Conservation (phyloP, 2,329 filamentous ascomycete genomes). For the Xylaria hypoxylon region DNA sequence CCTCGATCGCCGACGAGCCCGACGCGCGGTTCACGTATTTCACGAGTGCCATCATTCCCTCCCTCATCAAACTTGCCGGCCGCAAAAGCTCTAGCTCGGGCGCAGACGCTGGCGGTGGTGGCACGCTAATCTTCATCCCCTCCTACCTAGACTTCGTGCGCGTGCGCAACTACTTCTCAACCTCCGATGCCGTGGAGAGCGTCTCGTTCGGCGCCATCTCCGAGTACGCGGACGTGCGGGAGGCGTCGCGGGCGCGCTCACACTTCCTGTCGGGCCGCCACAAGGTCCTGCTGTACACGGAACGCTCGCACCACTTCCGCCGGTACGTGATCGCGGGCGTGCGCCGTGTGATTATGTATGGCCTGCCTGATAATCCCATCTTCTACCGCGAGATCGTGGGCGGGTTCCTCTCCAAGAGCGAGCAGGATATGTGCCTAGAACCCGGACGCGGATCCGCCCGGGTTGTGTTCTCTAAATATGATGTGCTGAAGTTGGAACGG, state of each 20-base stretch:
- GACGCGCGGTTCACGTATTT: conserved; percentile 94
- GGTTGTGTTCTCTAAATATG: conserved; percentile 86
- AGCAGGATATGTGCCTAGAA: conserved; percentile 66
- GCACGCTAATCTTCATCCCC: conserved; percentile 89
- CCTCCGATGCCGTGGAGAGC: conserved; percentile 65
- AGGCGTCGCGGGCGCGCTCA: conserved; percentile 84
- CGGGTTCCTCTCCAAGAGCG: conserved; percentile 71
- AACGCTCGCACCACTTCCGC: conserved; percentile 96
- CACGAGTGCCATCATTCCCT: conserved; percentile 81
- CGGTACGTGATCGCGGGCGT: conserved; percentile 87
- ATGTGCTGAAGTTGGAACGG: conserved; percentile 88
- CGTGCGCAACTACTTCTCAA: conserved; percentile 91
- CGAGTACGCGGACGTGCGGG: conserved; percentile 84
- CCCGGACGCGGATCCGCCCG: conserved; percentile 70
- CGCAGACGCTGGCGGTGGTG: conserved; percentile 54
- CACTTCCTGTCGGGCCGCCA: conserved; percentile 89
- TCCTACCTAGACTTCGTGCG: conserved; percentile 96
- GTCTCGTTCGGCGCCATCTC: conserved; percentile 84
- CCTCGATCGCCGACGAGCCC: conserved; percentile 78
- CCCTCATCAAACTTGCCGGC: conserved; percentile 72
- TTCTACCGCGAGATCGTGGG: conserved; percentile 84
- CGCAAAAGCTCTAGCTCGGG: conserved; percentile 13
- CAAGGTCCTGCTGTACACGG: conserved; percentile 87
- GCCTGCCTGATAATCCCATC: conserved; percentile 85
- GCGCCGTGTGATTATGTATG: conserved; percentile 87